phyloP scores from a whole-genome alignment of 1,139 yeast genomes.

The Magnusiomyces magnusii region DNA sequence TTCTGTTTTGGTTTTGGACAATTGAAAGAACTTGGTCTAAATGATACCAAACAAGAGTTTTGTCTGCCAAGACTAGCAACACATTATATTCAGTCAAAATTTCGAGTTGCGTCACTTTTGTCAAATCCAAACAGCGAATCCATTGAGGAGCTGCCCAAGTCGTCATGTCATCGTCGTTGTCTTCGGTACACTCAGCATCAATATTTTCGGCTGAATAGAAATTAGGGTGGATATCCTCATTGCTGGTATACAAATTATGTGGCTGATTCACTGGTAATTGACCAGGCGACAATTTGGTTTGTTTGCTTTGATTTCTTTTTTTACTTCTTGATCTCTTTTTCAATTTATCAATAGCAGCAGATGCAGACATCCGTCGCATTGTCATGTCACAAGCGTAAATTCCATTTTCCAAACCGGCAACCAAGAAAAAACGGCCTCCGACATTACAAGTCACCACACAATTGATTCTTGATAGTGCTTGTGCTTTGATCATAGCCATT shows the following conservation, averaged over 20 bases:
- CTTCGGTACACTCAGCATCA: neutral
- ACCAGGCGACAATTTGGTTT: slow-evolving; percentile 1
- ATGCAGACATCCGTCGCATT: neutral
- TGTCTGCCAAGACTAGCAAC: slow-evolving; percentile 52
- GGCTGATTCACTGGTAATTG: neutral
- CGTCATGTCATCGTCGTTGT: neutral
- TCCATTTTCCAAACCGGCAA: slow-evolving; percentile 43
- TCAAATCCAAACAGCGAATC: slow-evolving; percentile 51
- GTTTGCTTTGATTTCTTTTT: neutral
- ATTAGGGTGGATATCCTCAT: neutral
- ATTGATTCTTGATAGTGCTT: slow-evolving; percentile 29
- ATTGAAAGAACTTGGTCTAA: slow-evolving; percentile 36
- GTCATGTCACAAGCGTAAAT: slow-evolving; percentile 35
- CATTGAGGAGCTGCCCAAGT: slow-evolving; percentile 36
- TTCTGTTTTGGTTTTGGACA: slow-evolving; percentile 9
- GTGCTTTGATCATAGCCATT: slow-evolving; percentile 26
- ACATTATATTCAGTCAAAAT: slow-evolving; percentile 53
- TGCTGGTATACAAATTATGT: neutral
- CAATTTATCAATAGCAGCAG: neutral
- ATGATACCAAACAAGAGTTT: slow-evolving; percentile 53
- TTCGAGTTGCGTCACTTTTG: slow-evolving; percentile 52
- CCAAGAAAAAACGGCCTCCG: slow-evolving; percentile 35
- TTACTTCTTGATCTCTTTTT: neutral
- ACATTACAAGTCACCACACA: slow-evolving; percentile 31
- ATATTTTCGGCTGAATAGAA: neutral